phyloP scores from a whole-genome alignment of 1,139 yeast genomes.

The Williopsis jadinii region DNA sequence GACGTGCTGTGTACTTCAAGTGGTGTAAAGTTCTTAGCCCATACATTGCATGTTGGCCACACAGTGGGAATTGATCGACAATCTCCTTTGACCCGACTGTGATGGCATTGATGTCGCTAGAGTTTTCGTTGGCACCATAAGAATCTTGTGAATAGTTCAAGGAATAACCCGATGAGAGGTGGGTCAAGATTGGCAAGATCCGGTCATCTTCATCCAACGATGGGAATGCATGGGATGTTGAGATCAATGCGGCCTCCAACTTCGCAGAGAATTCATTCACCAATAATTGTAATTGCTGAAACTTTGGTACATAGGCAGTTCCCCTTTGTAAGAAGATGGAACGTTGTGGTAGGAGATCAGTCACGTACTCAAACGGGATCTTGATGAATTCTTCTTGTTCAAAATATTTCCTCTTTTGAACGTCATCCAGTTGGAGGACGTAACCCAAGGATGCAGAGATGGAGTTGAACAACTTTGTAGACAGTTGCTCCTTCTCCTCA shows the following conservation, averaged over 20 bases:
- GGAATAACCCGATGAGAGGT: constrained; percentile 67
- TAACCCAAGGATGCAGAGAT: constrained; percentile 25
- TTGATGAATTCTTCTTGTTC: constrained; percentile 62
- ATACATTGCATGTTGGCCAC: constrained; percentile 65
- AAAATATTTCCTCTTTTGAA: constrained; percentile 29
- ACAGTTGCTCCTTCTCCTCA: constrained; percentile 50
- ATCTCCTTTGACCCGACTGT: constrained; percentile 51
- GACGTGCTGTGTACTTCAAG: constrained; percentile 76
- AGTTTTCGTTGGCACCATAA: constrained; percentile 26
- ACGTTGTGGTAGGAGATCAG: constrained; percentile 65
- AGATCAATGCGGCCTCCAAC: constrained; percentile 46
- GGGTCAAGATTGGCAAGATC: constrained; percentile 72
- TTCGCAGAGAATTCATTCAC: constrained; percentile 57
- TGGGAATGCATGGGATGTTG: constrained; percentile 75
- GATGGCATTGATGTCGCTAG: constrained; percentile 53
- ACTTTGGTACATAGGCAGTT: constrained; percentile 76
- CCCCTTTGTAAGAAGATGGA: constrained; percentile 63
- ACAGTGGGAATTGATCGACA: constrained; percentile 70
- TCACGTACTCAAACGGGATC: constrained; percentile 80
- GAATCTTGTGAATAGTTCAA: constrained; percentile 34
- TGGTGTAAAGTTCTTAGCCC: constrained; percentile 59
- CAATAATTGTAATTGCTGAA: constrained; percentile 66
- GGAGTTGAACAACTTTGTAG: constrained; percentile 49
- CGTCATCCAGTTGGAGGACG: constrained; percentile 28
- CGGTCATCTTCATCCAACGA: constrained; percentile 90